Base-by-base conservation (phyloP, 2,329 filamentous ascomycete genomes). In the Sordariomycetes sp. region DNA sequence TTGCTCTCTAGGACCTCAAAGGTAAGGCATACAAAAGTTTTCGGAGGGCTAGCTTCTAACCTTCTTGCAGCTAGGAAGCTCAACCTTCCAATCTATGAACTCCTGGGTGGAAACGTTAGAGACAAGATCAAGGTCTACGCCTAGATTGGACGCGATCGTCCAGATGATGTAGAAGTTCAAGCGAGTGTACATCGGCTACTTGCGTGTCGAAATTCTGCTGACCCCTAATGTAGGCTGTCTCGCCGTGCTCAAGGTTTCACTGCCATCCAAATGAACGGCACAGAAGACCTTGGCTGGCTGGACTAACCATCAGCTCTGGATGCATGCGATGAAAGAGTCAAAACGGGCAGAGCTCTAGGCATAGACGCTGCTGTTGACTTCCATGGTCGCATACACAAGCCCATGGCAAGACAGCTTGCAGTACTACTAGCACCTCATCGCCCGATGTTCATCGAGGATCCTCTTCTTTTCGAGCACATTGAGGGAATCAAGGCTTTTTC, bases 1-100 rank as follows among this genome's bases (percentile, higher is more conserved):
- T 91, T 66, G 87, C 87, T 0, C 71, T 90, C 0, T 91, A 87
- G 87, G 87, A 90, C 69, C 72, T 90, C 20, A 90, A 90, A 72
- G 74, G 74, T 71, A 58, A 36, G 39, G 35, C 8, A 36, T 36
- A 8, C 17, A 4, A 1, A 1, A 10, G 10, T 45, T 45, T 5
- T 2, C n/a, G n/a, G 17, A 10, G 15, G 10, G 36, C 22, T 1
- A 25, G 45, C 13, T 39, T 13, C 20, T 34, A 42, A 42, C 52
- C 5, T 4, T 13, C 10, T 1, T 8, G 2, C 10, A 70, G 79
- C 76, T 58, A 69, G 68, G 42, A 74, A 72, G 54, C 63, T 76
- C 17, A 77, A 79, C 7, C 81, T 90, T 0, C 87, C 87, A 0
- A 78, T 91, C 53, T 84, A 89, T 64, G 79, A 89, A 62, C 74